Evolutionary conservation across 2,329 filamentous ascomycete species (phyloP), one percentile per base, ranked within the genome.

Genomic region (Phyllosticta capitalensis): DNA sequence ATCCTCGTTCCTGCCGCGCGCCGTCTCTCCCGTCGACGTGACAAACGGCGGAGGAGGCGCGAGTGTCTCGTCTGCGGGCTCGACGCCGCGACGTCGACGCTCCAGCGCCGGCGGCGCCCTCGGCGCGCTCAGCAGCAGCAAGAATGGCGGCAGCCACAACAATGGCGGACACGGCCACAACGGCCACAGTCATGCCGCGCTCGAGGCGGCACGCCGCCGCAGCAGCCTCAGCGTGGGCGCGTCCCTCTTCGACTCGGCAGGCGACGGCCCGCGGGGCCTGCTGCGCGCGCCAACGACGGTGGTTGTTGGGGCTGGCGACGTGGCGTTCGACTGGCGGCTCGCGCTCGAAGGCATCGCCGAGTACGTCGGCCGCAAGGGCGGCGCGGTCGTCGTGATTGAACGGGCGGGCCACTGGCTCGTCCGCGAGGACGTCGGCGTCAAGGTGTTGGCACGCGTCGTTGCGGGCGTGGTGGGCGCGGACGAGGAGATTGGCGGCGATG

Each of bases 391-490:
- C 49, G 14, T 53, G 33, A 66, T 84, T 7, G 75, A 79, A 3
- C 67, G 71, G 9, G 76, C 75, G 10, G 81, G 79, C 0, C 82
- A 85, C 68, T 84, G 81, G 74, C 76, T 77, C 14, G 76, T 80
- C 2, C 63, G 80, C 50, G 80, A 83, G 65, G 66, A 69, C 52
- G 69, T 75, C 54, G 76, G 75, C 26, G 68, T 72, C 6, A 66
- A 66, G 19, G 77, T 76, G 2, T 56, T 82, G 54, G 73, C 73
- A 61, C 73, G 72, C 63, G 67, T 72, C 6, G 60, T 72, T 9
- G 60, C 52, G n/a, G 72, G 71, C 68, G 69, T 69, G 17, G 28
- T 72, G 38, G 63, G 60, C 55, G 64, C 65, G 9, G 67, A 69
- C 22, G 61, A 66, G 56, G 53, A 58, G 19, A 51, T n/a, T 17